These are phyloP conservation scores for Diplodia corticola DNA, from an alignment of 2,329 filamentous ascomycete genomes.

Conservation along the genomic window DNA sequence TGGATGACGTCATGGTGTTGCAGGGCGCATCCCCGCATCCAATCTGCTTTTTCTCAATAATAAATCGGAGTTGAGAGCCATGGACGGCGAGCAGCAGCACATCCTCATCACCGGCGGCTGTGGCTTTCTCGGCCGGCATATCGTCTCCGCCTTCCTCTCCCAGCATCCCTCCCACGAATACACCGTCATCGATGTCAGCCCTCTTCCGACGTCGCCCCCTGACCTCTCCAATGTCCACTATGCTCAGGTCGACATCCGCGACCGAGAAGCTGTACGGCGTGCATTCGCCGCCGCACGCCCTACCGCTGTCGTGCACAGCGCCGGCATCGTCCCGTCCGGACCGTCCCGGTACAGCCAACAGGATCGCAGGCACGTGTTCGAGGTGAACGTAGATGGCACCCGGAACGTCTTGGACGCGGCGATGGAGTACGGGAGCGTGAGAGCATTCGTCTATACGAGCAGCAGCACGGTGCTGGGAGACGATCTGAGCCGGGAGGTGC, in stretches of 20 bases:
- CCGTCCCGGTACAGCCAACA: constrained; percentile 42
- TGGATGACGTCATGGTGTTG: constrained; percentile 23
- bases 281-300: constrained; percentile 67
- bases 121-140: constrained; percentile 48
- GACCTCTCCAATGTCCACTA: constrained; percentile 34
- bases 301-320: constrained; percentile 88
- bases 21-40: no score
- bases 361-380: constrained; percentile 62
- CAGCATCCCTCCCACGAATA: constrained; percentile 41
- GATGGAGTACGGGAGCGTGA: constrained; percentile 64
- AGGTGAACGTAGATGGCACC: constrained; percentile 88
- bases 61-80: neutral
- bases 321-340: constrained; percentile 51
- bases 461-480: constrained; percentile 86
- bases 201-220: constrained; percentile 21
- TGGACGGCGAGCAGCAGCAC: neutral
- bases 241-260: constrained; percentile 44
- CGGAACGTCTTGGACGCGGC: constrained; percentile 73
- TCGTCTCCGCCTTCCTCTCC: constrained; percentile 43
- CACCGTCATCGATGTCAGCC: constrained; percentile 39
- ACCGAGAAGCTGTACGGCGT: constrained; percentile 34
- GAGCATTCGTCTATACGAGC: constrained; percentile 86
- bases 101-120: constrained; percentile 51
- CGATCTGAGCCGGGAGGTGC: constrained; percentile 69
- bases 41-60: no score